A percentile compares a stretch with the other conserved stretches of the same genome.
Evolutionary conservation across 345 rosid species (phyloP).

Genomic region (Durio zibethinus): DNA sequence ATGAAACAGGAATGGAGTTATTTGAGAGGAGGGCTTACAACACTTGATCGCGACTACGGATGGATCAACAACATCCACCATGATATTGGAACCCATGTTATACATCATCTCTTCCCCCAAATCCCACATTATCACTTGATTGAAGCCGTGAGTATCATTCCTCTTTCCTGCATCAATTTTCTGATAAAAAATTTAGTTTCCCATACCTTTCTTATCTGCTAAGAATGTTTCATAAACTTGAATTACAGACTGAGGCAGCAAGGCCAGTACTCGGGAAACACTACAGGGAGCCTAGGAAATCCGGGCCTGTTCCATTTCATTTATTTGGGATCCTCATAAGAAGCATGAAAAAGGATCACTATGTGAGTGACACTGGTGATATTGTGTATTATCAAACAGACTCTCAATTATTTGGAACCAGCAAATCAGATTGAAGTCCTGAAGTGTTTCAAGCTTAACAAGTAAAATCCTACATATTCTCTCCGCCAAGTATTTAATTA

Average conservation of each 20-base stretch:
- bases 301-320: conserved; percentile 66
- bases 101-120: conserved; percentile 94
- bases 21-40: conserved; percentile 89
- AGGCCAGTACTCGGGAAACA: conserved; percentile 80
- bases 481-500: neutral
- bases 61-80: conserved; percentile 87
- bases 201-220: neutral
- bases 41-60: conserved; percentile 85
- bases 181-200: neutral
- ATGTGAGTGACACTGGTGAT: conserved; percentile 69
- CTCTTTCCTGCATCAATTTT: neutral
- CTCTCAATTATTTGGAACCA: conserved; percentile 30
- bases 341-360: conserved; percentile 72
- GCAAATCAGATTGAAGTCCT: conserved; percentile 29
- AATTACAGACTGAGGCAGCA: conserved; percentile 70
- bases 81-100: conserved; percentile 92
- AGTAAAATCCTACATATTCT: neutral
- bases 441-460: neutral
- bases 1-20: conserved; percentile 81
- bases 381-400: conserved; percentile 67
- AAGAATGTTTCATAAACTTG: neutral
- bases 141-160: conserved; percentile 65
- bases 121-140: conserved; percentile 90
- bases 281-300: conserved; percentile 74
- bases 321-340: conserved; percentile 42